Conservation (phyloP, 768 basidiomycete genomes). For the Candolleomyces aberdarensis region DNA sequence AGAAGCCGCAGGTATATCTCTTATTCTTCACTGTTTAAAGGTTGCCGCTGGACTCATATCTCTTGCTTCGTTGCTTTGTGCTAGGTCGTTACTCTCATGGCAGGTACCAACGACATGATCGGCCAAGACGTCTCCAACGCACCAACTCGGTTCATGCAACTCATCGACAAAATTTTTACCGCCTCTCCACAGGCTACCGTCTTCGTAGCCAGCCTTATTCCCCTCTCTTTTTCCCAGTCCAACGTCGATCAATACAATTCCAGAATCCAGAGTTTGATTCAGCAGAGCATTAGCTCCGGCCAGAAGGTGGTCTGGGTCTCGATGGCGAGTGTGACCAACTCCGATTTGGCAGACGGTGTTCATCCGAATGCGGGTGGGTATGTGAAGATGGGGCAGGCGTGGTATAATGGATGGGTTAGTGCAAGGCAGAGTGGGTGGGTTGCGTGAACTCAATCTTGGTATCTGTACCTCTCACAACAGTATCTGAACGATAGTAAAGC, state of each 20-base stretch:
- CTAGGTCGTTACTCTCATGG: constrained; percentile 7
- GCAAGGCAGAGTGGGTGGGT: constrained; percentile 8
- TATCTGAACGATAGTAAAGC: too few relatives aligned
- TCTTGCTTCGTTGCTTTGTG: not conserved
- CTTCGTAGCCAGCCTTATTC: constrained; percentile 4
- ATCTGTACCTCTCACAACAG: too few relatives aligned
- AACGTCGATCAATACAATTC: constrained; percentile 6
- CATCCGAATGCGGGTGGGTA: constrained; percentile 9
- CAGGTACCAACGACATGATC: constrained; percentile 10
- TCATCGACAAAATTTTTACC: constrained; percentile 10
- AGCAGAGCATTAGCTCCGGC: not conserved
- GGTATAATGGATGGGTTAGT: constrained; percentile 7
- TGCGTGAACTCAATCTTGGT: too few relatives aligned
- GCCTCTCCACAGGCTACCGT: constrained; percentile 9
- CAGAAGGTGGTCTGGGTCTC: constrained; percentile 6
- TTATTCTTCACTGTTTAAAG: not conserved
- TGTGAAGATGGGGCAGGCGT: constrained; percentile 7
- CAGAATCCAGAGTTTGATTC: not conserved
- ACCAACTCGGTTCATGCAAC: constrained; percentile 3
- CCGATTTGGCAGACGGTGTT: constrained; percentile 8
- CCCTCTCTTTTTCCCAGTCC: constrained; percentile 5
- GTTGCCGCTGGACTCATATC: too few relatives aligned
- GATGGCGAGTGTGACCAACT: not conserved
- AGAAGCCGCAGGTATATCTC: constrained; percentile 4
- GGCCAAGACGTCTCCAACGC: constrained; percentile 4